phyloP scores from a whole-genome alignment of 1,284 basidiomycete species.

The Chiua sp. region DNA sequence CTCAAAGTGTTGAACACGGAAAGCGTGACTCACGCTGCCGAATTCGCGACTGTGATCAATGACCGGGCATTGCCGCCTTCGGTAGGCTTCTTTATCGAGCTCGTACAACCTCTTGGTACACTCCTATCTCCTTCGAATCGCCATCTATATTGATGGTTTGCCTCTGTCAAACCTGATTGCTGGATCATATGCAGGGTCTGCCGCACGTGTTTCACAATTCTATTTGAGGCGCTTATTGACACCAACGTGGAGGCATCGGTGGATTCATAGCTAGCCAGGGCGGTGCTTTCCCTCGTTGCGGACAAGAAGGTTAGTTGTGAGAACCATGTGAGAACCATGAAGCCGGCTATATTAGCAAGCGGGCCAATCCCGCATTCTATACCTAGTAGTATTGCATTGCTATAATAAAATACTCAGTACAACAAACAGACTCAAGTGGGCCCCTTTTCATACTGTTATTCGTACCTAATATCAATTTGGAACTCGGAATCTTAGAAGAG shows the following conservation, averaged over 20 bases:
- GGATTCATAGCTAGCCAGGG: too few relatives aligned
- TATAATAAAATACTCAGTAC: too few relatives aligned
- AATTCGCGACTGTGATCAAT: conserved; percentile 23
- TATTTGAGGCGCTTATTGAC: conserved; percentile 16
- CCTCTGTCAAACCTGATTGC: not conserved
- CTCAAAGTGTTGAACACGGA: conserved; percentile 9
- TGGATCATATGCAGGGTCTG: conserved; percentile 4
- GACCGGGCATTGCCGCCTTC: conserved; percentile 2
- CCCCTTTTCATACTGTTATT: too few relatives aligned
- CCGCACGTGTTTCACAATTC: conserved; percentile 1
- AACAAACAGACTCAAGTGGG: too few relatives aligned
- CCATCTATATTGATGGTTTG: not conserved
- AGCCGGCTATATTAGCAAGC: too few relatives aligned
- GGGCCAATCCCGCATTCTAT: too few relatives aligned
- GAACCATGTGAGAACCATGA: too few relatives aligned
- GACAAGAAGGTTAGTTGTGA: too few relatives aligned
- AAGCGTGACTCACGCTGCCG: conserved; percentile 7
- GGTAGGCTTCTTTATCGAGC: conserved; percentile 10
- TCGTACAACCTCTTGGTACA: not conserved
- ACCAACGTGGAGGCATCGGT: not conserved
- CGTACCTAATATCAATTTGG: too few relatives aligned
- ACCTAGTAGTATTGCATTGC: too few relatives aligned
- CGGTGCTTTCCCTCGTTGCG: too few relatives aligned
- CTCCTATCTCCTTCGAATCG: not conserved
- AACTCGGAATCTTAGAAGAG: too few relatives aligned